Evolutionary conservation across 345 rosid genomes (phyloP).

Genomic region (Populus tremula): DNA sequence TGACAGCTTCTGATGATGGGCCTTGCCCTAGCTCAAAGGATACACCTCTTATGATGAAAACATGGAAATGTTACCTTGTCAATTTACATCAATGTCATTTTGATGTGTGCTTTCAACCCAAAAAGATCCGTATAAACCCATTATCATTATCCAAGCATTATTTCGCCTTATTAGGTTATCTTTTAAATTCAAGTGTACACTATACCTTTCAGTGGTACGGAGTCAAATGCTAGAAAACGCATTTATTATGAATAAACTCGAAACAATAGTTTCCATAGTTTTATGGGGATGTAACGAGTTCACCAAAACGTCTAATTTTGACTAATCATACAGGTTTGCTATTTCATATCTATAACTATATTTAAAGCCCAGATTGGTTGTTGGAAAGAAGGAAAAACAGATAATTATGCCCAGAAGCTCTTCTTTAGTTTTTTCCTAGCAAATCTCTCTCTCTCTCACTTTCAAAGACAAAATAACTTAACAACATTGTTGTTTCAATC

Average conservation of each 20-base stretch:
- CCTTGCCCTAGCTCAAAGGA: not conserved
- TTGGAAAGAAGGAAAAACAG: not conserved
- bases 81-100: slow-evolving; percentile 1
- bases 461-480: not conserved
- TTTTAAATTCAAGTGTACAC: not conserved
- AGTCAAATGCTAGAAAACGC: too few species aligned
- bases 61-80: slow-evolving; percentile 1
- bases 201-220: too few species aligned
- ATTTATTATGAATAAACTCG: too few species aligned
- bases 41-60: not conserved
- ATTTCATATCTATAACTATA: not conserved
- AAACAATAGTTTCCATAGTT: not conserved
- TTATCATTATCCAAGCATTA: too few species aligned
- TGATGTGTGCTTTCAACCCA: not conserved
- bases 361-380: not conserved
- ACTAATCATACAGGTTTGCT: not conserved
- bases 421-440: not conserved
- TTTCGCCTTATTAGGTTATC: not conserved
- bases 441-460: not conserved
- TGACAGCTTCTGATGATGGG: not conserved
- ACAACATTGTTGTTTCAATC: not conserved
- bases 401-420: not conserved
- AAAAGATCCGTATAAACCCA: not conserved
- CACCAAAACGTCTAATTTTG: not conserved
- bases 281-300: not conserved